These are phyloP conservation scores for Corynascus novoguineensis DNA, from an alignment of 495 filamentous ascomycete species.

Conservation along the genomic window DNA sequence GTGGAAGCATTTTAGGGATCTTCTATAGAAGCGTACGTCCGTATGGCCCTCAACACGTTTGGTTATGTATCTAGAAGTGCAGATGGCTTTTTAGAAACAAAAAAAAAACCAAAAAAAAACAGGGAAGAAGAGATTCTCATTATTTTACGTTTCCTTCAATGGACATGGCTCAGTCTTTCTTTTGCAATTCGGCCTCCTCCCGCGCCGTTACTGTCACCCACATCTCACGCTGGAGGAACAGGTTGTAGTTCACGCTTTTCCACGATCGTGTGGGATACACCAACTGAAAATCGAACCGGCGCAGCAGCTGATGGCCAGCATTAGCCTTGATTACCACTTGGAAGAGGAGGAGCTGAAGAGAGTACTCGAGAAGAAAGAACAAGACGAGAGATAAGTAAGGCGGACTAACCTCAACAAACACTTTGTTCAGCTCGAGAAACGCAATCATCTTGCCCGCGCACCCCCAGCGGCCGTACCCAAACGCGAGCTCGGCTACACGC, in stretches of 20 bases:
- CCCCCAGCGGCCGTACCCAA: constrained; percentile 41
- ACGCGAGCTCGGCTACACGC: constrained; percentile 21
- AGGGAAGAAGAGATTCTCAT: too few relatives aligned
- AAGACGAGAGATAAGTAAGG: too few relatives aligned
- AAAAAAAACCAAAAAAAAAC: too few relatives aligned
- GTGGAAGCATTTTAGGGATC: not conserved
- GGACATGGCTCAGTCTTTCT: not conserved
- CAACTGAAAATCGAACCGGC: constrained; percentile 44
- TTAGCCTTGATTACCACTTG: constrained; percentile 38
- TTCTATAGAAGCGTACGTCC: too few relatives aligned
- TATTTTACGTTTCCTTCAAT: not conserved
- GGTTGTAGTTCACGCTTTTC: constrained; percentile 9
- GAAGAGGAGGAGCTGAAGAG: too few relatives aligned
- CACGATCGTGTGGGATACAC: constrained; percentile 40
- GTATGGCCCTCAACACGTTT: too few relatives aligned
- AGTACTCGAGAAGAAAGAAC: not conserved
- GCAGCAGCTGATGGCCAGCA: constrained; percentile 12
- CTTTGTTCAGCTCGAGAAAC: constrained; percentile 50
- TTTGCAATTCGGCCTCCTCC: not conserved
- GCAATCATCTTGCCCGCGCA: constrained; percentile 45
- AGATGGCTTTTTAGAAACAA: too few relatives aligned
- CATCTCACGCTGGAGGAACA: constrained; percentile 1
- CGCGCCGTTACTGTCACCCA: constrained; percentile 5
- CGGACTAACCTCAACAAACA: constrained; percentile 49
- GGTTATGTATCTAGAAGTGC: too few relatives aligned